A percentile compares a stretch with the other conserved stretches of the same genome.
Evolutionary conservation across 1,284 basidiomycete species (phyloP).

Genomic region (Bothia castanella): DNA sequence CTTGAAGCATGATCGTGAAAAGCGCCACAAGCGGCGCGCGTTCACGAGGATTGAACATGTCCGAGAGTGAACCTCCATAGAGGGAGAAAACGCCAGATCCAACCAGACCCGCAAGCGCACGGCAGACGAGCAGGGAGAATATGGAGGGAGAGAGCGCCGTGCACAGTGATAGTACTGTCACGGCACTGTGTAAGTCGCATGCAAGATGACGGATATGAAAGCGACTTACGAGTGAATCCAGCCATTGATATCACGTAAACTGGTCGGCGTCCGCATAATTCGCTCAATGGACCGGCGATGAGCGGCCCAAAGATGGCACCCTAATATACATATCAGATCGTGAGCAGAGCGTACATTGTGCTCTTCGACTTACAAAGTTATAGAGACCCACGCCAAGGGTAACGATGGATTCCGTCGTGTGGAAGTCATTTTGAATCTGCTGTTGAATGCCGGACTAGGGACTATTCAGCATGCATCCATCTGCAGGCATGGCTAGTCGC

Average conservation of each 20-base stretch:
- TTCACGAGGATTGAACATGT: constrained; percentile 27
- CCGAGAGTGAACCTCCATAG: constrained; percentile 29
- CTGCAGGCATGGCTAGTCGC: background rate
- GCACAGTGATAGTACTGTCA: constrained; percentile 25
- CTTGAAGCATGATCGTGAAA: constrained; percentile 28
- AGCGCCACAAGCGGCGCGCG: constrained; percentile 27
- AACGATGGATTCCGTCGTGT: constrained; percentile 17
- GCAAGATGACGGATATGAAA: background rate
- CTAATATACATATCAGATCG: constrained; percentile 13
- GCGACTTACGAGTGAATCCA: constrained; percentile 24
- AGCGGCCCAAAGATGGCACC: constrained; percentile 29
- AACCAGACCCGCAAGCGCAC: constrained; percentile 22
- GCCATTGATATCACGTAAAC: constrained; percentile 22
- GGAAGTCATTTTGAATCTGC: constrained; percentile 27
- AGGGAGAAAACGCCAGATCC: constrained; percentile 28
- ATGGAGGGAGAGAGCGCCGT: constrained; percentile 25
- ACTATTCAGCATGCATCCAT: constrained; percentile 4
- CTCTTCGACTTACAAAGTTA: constrained; percentile 21
- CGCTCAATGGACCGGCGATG: constrained; percentile 26
- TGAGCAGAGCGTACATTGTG: background rate
- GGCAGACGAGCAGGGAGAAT: constrained; percentile 14
- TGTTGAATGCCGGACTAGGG: constrained; percentile 28
- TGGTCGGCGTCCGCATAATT: constrained; percentile 26
- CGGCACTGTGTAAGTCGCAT: constrained; percentile 7
- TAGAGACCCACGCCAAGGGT: constrained; percentile 30